phyloP scores from a whole-genome alignment of 768 basidiomycete genomes.

The Xerocomus spinulosus region DNA sequence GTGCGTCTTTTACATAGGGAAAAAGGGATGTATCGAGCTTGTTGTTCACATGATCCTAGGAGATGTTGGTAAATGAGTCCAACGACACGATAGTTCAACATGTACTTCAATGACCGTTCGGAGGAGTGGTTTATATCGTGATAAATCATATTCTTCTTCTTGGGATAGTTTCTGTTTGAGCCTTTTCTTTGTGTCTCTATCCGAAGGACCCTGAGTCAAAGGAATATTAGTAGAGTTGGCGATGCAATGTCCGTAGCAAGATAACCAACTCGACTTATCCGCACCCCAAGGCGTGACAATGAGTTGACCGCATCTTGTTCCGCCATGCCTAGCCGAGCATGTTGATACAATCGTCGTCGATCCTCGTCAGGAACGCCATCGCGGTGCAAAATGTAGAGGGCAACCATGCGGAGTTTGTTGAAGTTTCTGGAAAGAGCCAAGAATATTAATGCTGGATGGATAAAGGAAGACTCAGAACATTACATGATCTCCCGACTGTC shows the following conservation, averaged over 20 bases:
- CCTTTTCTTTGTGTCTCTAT: slow-evolving; percentile 76
- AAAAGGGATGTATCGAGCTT: slow-evolving; percentile 77
- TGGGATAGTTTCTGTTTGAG: slow-evolving; percentile 66
- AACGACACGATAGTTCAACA: neutral
- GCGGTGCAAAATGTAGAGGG: slow-evolving; percentile 88
- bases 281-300: slow-evolving; percentile 73
- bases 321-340: slow-evolving; percentile 78
- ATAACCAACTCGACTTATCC: slow-evolving; percentile 69
- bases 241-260: neutral
- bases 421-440: slow-evolving; percentile 49
- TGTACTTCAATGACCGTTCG: slow-evolving; percentile 78
- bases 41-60: slow-evolving; percentile 75
- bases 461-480: slow-evolving; percentile 20
- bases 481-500: slow-evolving; percentile 84
- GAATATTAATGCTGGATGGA: neutral
- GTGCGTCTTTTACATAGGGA: slow-evolving; percentile 86
- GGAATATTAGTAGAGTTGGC: neutral
- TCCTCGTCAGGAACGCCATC: slow-evolving; percentile 99
- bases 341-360: slow-evolving; percentile 88
- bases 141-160: slow-evolving; percentile 98
- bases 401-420: slow-evolving; percentile 95
- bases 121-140: slow-evolving; percentile 83
- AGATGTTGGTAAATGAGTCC: neutral
- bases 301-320: slow-evolving; percentile 96
- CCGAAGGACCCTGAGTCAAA: slow-evolving; percentile 54